Evolutionary conservation across 129 eudicot genomes (phyloP), one percentile per base, ranked within the genome.

Genomic region (Glebionis coronaria): DNA sequence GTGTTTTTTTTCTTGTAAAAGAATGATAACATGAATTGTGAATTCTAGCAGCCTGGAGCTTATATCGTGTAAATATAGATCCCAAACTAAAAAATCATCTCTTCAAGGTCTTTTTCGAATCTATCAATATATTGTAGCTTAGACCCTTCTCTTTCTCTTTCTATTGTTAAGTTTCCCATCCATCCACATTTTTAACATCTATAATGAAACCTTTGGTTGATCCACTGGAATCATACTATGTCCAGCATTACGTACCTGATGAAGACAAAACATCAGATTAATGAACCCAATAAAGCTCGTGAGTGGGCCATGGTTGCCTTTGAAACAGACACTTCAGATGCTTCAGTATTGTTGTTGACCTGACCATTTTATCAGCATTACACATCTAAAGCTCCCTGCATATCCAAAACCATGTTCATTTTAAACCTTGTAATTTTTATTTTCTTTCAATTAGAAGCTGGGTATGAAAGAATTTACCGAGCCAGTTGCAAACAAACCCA

Each of bases 141-240:
- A n/a, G 18, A 21, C 14, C 3, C 58, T 67, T 67, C 25, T 50
- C 3, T 29, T 44, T 38, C 25, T 23, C 2, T 23, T 23, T 23
- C 25, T n/a, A 63, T 14, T 29, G 1, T 23, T 62, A 61, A 82
- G 79, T 45, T 67, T 71, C 12, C 87, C 88, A 27, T 80, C 79
- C 6, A 78, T 82, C 97, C 95, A 87, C 71, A 73, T 90, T 70
- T 73, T 81, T 29, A 90, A 75, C 95, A 87, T 90, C 70, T 85
- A 82, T 5, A 85, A 62, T 16, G 97, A 65, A 60, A 84, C 84
- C 69, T 83, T 77, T 14, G 97, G 96, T 73, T 83, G 97, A 76
- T 85, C 96, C 88, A 67, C 65, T 47, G 88, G 94, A 55, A 91
- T 87, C 94, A 85, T 63, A n/a, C n/a, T n/a, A 59, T 87, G 94